Conservation (phyloP, 2,329 filamentous ascomycete species). For the Xylaria sp. region DNA sequence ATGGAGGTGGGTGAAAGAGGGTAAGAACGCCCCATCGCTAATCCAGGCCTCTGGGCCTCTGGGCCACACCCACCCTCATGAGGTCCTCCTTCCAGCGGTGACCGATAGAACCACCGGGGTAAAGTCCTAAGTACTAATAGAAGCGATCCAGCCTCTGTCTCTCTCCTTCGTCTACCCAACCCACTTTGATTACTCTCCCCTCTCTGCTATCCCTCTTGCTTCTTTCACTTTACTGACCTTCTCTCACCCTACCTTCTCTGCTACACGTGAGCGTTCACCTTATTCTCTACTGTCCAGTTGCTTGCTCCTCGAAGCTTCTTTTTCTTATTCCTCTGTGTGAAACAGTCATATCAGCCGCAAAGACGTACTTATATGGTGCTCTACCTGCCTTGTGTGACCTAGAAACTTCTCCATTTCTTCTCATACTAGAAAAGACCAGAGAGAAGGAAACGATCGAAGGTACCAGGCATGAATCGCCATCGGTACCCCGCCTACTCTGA, state of each 20-base stretch:
- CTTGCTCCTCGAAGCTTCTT: constrained; percentile 6
- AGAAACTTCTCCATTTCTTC: neutral
- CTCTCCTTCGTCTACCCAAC: constrained; percentile 23
- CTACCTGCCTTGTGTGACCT: neutral
- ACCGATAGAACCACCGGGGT: constrained; percentile 22
- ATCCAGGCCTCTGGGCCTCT: constrained; percentile 28
- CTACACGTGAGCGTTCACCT: constrained; percentile 14
- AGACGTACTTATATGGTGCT: constrained; percentile 6
- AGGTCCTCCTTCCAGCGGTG: neutral
- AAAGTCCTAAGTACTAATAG: constrained; percentile 18
- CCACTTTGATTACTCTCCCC: constrained; percentile 27
- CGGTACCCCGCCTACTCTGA: constrained; percentile 55
- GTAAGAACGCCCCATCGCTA: constrained; percentile 19
- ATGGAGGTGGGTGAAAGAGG: constrained; percentile 1
- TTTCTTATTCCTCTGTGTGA: constrained; percentile 2
- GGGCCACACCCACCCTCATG: constrained; percentile 22
- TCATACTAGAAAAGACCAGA: neutral
- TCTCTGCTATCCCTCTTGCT: constrained; percentile 6
- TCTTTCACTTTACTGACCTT: neutral
- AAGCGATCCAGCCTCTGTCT: constrained; percentile 28
- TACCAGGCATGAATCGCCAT: constrained; percentile 45
- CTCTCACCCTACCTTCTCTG: neutral
- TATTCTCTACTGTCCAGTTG: neutral
- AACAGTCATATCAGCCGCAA: neutral
- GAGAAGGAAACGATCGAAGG: neutral